These are phyloP conservation scores for Aspergillus nidulans DNA, from an alignment of 495 filamentous ascomycete species.

Conservation along the genomic window DNA sequence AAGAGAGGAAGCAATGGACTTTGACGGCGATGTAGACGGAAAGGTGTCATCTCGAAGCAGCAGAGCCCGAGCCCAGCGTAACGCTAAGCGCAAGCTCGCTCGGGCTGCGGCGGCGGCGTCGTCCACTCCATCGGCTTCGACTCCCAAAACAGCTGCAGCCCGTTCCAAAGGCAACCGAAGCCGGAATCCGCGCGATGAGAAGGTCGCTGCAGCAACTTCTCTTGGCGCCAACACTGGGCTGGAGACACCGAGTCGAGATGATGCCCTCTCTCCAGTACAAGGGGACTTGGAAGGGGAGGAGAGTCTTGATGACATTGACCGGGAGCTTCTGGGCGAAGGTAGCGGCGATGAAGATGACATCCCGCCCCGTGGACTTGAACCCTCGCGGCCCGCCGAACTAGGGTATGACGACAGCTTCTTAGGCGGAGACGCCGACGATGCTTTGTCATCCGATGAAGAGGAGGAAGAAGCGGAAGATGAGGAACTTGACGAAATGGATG, in stretches of 20 bases:
- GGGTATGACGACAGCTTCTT: slow-evolving; percentile 29
- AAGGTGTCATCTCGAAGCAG: slow-evolving; percentile 19
- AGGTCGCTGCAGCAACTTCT: slow-evolving; percentile 10
- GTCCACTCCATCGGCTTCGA: slow-evolving; percentile 20
- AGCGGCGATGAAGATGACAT: slow-evolving; percentile 40
- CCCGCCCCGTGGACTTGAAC: slow-evolving; percentile 13
- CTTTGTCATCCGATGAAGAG: slow-evolving; percentile 27
- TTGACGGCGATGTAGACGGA: slow-evolving; percentile 16
- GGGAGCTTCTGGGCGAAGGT: slow-evolving; percentile 47
- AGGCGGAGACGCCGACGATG: slow-evolving; percentile 27
- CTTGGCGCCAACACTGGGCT: slow-evolving; percentile 18
- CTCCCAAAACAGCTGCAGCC: slow-evolving; percentile 14
- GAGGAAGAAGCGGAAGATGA: slow-evolving; percentile 36
- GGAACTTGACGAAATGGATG: slow-evolving; percentile 27
- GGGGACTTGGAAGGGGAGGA: slow-evolving; percentile 39
- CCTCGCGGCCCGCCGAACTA: slow-evolving; percentile 14
- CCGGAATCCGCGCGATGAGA: slow-evolving; percentile 20
- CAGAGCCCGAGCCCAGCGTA: slow-evolving; percentile 22
- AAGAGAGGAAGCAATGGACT: slow-evolving; percentile 15
- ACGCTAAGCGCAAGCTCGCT: slow-evolving; percentile 37
- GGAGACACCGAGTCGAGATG: slow-evolving; percentile 22
- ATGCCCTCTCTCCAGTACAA: slow-evolving; percentile 16
- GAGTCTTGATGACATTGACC: slow-evolving; percentile 47
- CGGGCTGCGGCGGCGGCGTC: slow-evolving; percentile 22
- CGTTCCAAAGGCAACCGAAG: slow-evolving; percentile 32